Conservation (phyloP, 139 green algal species). For the Nannochloris sp. region DNA sequence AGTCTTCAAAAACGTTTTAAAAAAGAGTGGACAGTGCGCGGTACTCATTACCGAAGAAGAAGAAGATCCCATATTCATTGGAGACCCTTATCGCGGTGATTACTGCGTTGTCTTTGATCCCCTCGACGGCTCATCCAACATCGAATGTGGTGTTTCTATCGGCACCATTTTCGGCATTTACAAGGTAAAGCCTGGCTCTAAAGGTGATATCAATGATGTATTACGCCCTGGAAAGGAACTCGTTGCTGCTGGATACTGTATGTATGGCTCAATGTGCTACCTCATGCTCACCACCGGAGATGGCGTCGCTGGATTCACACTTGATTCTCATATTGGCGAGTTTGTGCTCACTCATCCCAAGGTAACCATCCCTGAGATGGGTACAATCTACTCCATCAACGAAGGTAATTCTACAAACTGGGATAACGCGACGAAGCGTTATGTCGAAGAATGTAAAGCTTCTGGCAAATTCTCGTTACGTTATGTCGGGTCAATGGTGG, state of each 20-base stretch:
- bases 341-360: slow-evolving; percentile 49
- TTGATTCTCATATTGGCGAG: slow-evolving; percentile 50
- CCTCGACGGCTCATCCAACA: slow-evolving; percentile 62
- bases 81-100: slow-evolving; percentile 22
- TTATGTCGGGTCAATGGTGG: slow-evolving; percentile 72
- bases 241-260: slow-evolving; percentile 59
- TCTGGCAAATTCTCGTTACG: slow-evolving; percentile 43
- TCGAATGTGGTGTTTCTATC: slow-evolving; percentile 54
- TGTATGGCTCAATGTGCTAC: slow-evolving; percentile 52
- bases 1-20: slow-evolving; percentile 59
- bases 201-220: slow-evolving; percentile 23
- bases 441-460: slow-evolving; percentile 52
- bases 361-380: slow-evolving; percentile 34
- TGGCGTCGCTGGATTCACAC: slow-evolving; percentile 50
- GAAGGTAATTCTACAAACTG: slow-evolving; percentile 55
- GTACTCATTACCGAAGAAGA: slow-evolving; percentile 56
- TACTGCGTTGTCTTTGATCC: slow-evolving; percentile 63
- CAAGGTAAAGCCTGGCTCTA: slow-evolving; percentile 10
- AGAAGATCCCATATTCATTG: slow-evolving; percentile 45
- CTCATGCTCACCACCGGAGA: slow-evolving; percentile 53
- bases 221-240: slow-evolving; percentile 42
- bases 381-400: slow-evolving; percentile 62
- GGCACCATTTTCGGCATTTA: slow-evolving; percentile 63
- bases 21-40: slow-evolving; percentile 38
- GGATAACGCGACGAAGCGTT: slow-evolving; percentile 39